Evolutionary conservation across 169 alveolate genomes (phyloP), one percentile per base, ranked within the genome.

Genomic region (Theileria orientalis): DNA sequence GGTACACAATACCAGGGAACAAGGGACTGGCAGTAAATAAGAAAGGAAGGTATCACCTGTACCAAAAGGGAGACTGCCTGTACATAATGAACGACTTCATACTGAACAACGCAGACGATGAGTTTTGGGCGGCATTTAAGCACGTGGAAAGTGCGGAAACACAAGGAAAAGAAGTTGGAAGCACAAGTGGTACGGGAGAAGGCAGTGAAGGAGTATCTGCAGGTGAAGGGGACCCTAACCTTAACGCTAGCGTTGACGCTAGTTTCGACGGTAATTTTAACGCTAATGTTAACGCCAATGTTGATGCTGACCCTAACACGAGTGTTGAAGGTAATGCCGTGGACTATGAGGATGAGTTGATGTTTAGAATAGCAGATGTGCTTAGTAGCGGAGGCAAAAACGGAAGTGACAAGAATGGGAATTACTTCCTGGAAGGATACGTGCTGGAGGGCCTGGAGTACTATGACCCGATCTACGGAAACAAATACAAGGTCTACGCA

Each of bases 1-100:
- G 92, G 9, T 91, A 89, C 84, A 91, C 95, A 8, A 51, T 91
- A 33, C 92, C 91, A 8, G 93, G 91, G 3, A 91, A 87, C 69
- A 68, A 86, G 23, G 94, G 92, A 8, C 51, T 83, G 42, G 83
- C 83, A 21, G 69, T 88, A 41, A 40, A 84, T 69, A 51, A 75
- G 25, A n/a, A 32, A 0, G 64, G 76, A 33, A 80, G 56, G 2
- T 87, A 87, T 44, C 51, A 42, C 44, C 61, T 83, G 25, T 82
- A 49, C 41, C 40, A 69, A 33, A 41, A 54, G 16, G 52, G 74
- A 1, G 54, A 68, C 7, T 51, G 40, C 1, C 27, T 66, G n/a
- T 79, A 71, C 30, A 61, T 79, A 9, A 56, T 56, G 66, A 56
- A 56, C 21, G 66, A 27, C 5, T n/a, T 23, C 5, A 23, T 40